Evolutionary conservation across 164 flowering plant genomes (phyloP), one percentile per base, ranked within the genome.

Genomic region (grape (Vitis vinifera)): DNA sequence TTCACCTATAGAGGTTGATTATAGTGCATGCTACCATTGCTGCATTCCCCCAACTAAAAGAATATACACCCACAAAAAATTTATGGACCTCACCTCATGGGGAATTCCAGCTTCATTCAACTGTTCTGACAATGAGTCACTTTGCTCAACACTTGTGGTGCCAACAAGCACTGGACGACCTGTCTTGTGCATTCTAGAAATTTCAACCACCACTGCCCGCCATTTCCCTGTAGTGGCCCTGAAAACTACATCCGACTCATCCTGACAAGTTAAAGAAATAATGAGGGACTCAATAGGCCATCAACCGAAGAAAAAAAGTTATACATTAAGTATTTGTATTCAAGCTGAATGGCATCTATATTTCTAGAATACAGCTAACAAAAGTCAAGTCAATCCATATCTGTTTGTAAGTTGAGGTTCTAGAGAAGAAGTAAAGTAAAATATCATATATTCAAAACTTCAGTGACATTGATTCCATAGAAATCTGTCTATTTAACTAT

Each of bases 121-220:
- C 78, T 88, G 94, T 62, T 73, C 84, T 53, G 98, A 91, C 70
- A 96, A 72, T 48, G 88, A 77, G 73, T 96, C 98, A 80, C 98
- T 93, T 79, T 91, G 97, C 79, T 96, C 99, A 78, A 96, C 99
- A 74, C 99, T 96, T 48, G 99, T 96, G 73, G 99, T 96, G 60
- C 99, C 99, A 67, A 93, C 99, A 79, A 96, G 97, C 63, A 96
- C 94, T 9, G 99, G 97, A n/a, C 95, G 91, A 47, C 98, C 97
- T 71, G 95, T 89, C 83, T 89, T 95, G 73, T 93, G 73, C 97
- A 95, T 93, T 85, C 98, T 84, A 63, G 97, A 87, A 66, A 95
- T 91, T 82, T 95, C 99, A 31, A 91, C 97, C 55, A 93, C 97
- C 76, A 90, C 98, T 55, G 99, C 96, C 63, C 87, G 74, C 98